Evolutionary conservation across 2,329 filamentous ascomycete genomes (phyloP), one percentile per base, ranked within the genome.

Genomic region (Pseudogymnoascus sp.): DNA sequence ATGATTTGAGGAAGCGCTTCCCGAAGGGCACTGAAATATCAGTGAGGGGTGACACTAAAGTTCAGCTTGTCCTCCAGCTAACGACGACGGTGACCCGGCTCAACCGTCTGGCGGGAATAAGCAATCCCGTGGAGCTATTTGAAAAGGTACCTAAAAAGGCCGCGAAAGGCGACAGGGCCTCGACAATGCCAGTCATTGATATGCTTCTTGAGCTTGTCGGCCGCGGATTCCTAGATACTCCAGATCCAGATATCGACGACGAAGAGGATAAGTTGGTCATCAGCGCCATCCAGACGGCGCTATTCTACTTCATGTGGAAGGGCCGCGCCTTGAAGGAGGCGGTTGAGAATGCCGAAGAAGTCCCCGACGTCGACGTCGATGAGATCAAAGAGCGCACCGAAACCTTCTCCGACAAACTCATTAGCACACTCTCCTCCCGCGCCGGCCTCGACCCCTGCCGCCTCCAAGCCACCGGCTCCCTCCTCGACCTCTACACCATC

Each of bases 261-360:
- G 79, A 90, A 11, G 93, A 98, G 74, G 90, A 95, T 68, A 87
- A 90, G 67, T 80, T 95, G 46, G 87, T 91, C 6, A 81, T 85
- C 1, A 89, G 88, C 69, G 88, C 91, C 31, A 89, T 96, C 70
- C 89, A 89, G 67, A 82, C 87, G 1, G 82, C 89, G 60, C 82
- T 92, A 56, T 91, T 96, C 76, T 98, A 97, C 77, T 96, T 97
- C 73, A 91, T 96, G 86, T 99, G 95, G 95, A 93, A 95, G 72
- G 83, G 89, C 22, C 84, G 85, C 61, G 79, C 81, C 61, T 71
- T 91, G 65, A 79, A 81, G 66, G 78, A 81, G 62, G 75, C 82
- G 14, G 74, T 90, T 37, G 77, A 80, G 14, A 70, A 75, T 8
- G 79, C 81, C 26, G 82, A 85, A 46, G 80, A 79, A 3, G 81